phyloP scores from a whole-genome alignment of 2,329 filamentous ascomycete genomes.

The Dichotomopilus funicola region DNA sequence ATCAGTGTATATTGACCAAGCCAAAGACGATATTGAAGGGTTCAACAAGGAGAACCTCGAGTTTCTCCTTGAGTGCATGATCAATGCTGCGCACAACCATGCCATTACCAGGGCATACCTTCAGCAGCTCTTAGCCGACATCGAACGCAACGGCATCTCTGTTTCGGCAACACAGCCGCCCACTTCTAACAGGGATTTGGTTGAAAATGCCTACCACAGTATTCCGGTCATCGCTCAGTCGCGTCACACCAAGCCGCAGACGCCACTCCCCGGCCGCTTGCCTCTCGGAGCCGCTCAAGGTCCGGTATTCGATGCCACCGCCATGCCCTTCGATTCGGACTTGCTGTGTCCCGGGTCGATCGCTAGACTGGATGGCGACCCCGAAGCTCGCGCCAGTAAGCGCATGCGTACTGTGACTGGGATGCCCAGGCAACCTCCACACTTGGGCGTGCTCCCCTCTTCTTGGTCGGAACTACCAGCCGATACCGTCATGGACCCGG shows the following conservation, averaged over 20 bases:
- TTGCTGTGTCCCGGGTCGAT: background rate
- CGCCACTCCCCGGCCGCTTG: constrained; percentile 40
- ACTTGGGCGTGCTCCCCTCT: background rate
- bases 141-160: constrained; percentile 49
- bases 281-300: constrained; percentile 33
- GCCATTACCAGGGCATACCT: constrained; percentile 75
- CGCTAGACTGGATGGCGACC: background rate
- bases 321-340: background rate
- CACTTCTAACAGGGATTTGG: constrained; percentile 23
- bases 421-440: background rate
- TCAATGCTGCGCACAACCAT: constrained; percentile 66
- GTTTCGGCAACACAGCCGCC: constrained; percentile 6
- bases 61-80: constrained; percentile 73
- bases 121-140: constrained; percentile 77
- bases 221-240: constrained; percentile 46
- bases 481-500: background rate
- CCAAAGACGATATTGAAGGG: constrained; percentile 55
- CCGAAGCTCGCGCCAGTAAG: constrained; percentile 26
- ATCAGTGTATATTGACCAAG: constrained; percentile 74
- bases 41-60: constrained; percentile 50
- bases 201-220: constrained; percentile 26
- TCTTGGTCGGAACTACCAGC: background rate
- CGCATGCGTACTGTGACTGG: constrained; percentile 29
- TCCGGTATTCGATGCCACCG: background rate
- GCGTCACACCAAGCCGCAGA: constrained; percentile 34